Percentiles rank a stretch among this genome's conserved stretches.
phyloP scores from a whole-genome alignment of 257 asterid species.

The Jacaranda copaia region DNA sequence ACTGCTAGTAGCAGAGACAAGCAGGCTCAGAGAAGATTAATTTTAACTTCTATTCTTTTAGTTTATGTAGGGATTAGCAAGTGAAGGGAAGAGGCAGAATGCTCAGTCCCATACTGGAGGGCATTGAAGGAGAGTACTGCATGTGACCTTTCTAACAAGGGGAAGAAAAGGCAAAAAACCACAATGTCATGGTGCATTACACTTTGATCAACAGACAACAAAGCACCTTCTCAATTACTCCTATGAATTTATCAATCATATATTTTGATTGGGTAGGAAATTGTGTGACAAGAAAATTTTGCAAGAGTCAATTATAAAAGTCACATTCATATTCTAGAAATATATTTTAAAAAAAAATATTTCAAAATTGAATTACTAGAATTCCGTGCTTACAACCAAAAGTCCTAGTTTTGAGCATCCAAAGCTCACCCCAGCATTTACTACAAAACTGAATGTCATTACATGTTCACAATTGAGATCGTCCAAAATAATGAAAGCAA shows the following conservation, averaged over 20 bases:
- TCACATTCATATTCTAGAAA: not conserved
- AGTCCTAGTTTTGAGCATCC: not conserved
- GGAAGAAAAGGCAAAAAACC: too few species aligned
- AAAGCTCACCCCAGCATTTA: not conserved
- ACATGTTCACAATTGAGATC: slow-evolving; percentile 1
- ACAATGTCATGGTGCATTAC: too few species aligned
- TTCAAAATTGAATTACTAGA: too few species aligned
- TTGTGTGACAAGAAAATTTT: not conserved
- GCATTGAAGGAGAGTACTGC: not conserved
- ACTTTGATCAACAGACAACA: too few species aligned
- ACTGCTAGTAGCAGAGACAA: not conserved
- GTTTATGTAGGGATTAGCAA: not conserved
- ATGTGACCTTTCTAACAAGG: too few species aligned
- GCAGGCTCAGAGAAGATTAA: not conserved
- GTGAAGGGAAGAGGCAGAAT: not conserved
- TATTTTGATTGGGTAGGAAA: not conserved
- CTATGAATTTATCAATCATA: not conserved
- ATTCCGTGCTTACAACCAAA: slow-evolving; percentile 4
- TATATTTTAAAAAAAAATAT: not conserved
- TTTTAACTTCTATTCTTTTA: not conserved
- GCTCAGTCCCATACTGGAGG: not conserved
- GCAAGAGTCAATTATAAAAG: not conserved
- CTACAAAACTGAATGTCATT: slow-evolving; percentile 13
- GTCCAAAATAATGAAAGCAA: slow-evolving; percentile 24
- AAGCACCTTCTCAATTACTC: not conserved